A percentile compares a stretch with the other conserved stretches of the same genome.
These are phyloP conservation scores for Butyriboletus loyo DNA, from an alignment of 768 basidiomycete genomes.

Conservation along the genomic window DNA sequence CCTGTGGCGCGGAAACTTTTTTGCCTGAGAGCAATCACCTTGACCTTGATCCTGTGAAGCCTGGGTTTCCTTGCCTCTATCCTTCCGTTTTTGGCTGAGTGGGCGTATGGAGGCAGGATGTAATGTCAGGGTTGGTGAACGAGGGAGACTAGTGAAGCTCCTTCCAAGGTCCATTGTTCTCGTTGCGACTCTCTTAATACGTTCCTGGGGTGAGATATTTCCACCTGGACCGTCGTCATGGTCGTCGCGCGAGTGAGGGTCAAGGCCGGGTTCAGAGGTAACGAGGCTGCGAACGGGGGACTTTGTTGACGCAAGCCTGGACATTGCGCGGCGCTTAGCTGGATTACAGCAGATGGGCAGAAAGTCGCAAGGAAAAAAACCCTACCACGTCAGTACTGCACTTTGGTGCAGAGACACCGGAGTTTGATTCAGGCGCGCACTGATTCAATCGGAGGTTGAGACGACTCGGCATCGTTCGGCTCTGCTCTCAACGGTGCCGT, in stretches of 20 bases:
- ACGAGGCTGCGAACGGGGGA: slow-evolving; percentile 18
- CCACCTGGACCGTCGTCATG: slow-evolving; percentile 27
- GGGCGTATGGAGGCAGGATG: slow-evolving; percentile 45
- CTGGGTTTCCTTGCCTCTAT: slow-evolving; percentile 42
- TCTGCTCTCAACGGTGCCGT: background rate
- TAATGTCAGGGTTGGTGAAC: slow-evolving; percentile 27
- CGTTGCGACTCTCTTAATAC: slow-evolving; percentile 53
- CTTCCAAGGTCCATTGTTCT: slow-evolving; percentile 64
- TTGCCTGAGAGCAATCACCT: slow-evolving; percentile 32
- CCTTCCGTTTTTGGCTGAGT: slow-evolving; percentile 54
- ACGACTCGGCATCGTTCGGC: slow-evolving; percentile 17
- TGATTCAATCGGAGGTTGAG: slow-evolving; percentile 17
- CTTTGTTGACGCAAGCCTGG: slow-evolving; percentile 24
- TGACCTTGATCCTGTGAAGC: slow-evolving; percentile 21
- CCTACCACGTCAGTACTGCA: no score
- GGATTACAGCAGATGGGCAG: slow-evolving; percentile 3
- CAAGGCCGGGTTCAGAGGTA: slow-evolving; percentile 31
- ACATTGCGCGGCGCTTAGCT: slow-evolving; percentile 17
- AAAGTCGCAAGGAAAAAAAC: no score
- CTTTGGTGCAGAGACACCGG: background rate
- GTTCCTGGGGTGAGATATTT: slow-evolving; percentile 36
- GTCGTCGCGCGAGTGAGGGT: slow-evolving; percentile 32
- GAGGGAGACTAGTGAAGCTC: slow-evolving; percentile 47
- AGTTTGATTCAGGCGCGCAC: background rate
- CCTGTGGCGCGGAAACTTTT: slow-evolving; percentile 5